Conservation (phyloP, 129 eudicot species). For the Sambucus nigra region DNA sequence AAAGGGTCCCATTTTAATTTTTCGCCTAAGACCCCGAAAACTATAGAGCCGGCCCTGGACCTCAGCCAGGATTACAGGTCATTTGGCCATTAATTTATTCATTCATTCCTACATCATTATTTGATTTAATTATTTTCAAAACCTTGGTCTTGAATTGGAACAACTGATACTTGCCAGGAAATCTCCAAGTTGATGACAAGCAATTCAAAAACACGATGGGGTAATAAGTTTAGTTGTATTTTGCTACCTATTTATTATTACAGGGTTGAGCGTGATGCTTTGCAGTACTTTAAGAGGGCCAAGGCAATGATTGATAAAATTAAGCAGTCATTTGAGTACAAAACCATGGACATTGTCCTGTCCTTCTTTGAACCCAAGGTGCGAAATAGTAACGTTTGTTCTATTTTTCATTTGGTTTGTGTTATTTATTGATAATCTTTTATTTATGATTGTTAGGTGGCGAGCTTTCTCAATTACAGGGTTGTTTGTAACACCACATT, state of each 20-base stretch:
- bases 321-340: constrained; percentile 65
- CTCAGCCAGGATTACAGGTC: constrained; percentile 67
- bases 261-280: constrained; percentile 33
- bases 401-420: not conserved
- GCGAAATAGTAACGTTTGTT: not conserved
- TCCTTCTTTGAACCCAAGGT: constrained; percentile 61
- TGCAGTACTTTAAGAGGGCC: constrained; percentile 48
- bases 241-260: constrained; percentile 55
- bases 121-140: too few species aligned
- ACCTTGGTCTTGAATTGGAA: not conserved
- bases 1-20: too few species aligned
- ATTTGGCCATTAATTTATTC: not conserved
- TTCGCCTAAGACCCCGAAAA: too few species aligned
- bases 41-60: too few species aligned
- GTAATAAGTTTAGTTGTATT: constrained; percentile 65
- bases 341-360: constrained; percentile 26
- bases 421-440: constrained; percentile 1
- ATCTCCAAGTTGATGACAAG: constrained; percentile 39
- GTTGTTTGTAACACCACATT: constrained; percentile 58
- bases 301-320: constrained; percentile 67
- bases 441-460: constrained; percentile 24
- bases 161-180: constrained; percentile 28
- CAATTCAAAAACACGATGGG: constrained; percentile 40
- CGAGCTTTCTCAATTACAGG: constrained; percentile 47
- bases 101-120: not conserved